These are phyloP conservation scores for Citrus glauca DNA, from an alignment of 345 rosid genomes.

Conservation along the genomic window DNA sequence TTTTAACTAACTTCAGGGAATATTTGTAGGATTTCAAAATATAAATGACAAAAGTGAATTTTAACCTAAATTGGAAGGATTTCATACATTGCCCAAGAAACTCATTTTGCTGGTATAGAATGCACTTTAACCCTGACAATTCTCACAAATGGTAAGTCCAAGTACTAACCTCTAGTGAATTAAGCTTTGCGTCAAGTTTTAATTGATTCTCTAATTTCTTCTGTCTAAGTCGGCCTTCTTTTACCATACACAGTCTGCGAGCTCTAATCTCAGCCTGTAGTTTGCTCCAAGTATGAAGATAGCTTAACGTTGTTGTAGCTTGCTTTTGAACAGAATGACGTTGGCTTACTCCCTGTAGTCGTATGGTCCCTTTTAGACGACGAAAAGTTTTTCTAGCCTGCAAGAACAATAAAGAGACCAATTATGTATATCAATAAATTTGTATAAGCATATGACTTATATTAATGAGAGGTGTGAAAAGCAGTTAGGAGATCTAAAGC, in stretches of 20 bases:
- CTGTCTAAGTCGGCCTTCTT: conserved; percentile 65
- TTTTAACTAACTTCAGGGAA: neutral
- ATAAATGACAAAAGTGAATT: neutral
- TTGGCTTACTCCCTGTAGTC: conserved; percentile 48
- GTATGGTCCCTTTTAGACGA: conserved; percentile 55
- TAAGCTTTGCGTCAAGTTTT: conserved; percentile 92
- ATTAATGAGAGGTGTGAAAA: neutral
- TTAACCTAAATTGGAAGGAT: neutral
- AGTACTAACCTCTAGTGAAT: conserved; percentile 69
- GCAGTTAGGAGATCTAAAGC: neutral
- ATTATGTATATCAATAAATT: neutral
- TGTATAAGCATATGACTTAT: conserved; percentile 1
- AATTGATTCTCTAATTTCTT: conserved; percentile 87
- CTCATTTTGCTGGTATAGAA: neutral
- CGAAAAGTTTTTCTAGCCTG: conserved; percentile 79
- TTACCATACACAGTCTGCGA: conserved; percentile 77
- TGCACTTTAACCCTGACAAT: neutral
- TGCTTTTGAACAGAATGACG: conserved; percentile 55
- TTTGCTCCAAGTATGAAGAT: conserved; percentile 88
- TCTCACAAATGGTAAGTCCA: conserved; percentile 3
- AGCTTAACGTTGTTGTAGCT: conserved; percentile 49
- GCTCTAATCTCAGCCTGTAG: conserved; percentile 63
- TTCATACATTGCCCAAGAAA: neutral
- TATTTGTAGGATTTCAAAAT: neutral
- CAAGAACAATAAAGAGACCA: conserved; percentile 10